A percentile compares a stretch with the other conserved stretches of the same genome.
These are phyloP conservation scores for Tetrahymena malaccensis DNA, from an alignment of 73 alveolate species.

Conservation along the genomic window DNA sequence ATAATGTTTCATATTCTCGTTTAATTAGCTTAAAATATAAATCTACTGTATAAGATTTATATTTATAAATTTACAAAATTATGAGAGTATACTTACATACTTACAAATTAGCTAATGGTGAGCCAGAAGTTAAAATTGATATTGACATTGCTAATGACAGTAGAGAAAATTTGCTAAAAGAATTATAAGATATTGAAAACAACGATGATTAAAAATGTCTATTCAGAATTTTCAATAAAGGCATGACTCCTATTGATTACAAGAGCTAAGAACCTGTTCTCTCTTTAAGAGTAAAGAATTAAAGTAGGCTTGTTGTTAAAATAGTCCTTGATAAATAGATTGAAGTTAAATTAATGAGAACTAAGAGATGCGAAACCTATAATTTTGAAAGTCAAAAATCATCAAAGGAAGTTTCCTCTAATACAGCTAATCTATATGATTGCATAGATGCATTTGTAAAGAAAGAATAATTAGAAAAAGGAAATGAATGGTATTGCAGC, in stretches of 20 bases:
- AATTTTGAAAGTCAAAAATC: background rate
- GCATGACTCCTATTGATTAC: background rate
- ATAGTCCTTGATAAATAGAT: background rate
- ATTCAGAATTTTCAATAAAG: background rate
- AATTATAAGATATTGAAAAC: background rate
- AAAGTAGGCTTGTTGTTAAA: background rate
- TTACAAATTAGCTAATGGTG: background rate
- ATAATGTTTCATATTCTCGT: background rate
- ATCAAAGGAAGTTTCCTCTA: background rate
- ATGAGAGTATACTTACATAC: background rate
- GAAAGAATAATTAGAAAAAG: conserved; percentile 80
- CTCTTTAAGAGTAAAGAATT: background rate
- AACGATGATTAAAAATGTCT: background rate
- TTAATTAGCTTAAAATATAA: background rate
- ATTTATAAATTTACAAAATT: background rate
- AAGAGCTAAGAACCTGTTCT: background rate
- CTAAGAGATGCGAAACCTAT: background rate
- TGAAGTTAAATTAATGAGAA: background rate
- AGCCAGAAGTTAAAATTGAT: background rate
- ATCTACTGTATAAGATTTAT: background rate
- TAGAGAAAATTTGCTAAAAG: background rate
- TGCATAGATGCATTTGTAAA: conserved; percentile 78
- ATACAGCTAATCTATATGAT: conserved; percentile 43
- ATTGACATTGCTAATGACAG: background rate
- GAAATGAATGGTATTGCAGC: conserved; percentile 89